phyloP scores from a whole-genome alignment of 176 grass and related monocot genomes.

The Hyparrhenia diplandra region DNA sequence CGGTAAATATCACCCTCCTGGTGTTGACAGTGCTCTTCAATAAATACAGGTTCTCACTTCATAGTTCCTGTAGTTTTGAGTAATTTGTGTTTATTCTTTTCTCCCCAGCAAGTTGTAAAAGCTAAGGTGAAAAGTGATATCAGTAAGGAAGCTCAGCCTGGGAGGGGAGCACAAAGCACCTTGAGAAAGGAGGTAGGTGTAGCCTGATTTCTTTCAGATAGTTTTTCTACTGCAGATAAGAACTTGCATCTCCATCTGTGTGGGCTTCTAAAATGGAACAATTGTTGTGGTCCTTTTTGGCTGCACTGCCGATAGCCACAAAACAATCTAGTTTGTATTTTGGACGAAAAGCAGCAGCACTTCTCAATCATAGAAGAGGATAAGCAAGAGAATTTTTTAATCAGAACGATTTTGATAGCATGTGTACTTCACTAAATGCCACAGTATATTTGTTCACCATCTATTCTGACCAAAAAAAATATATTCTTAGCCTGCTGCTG shows the following conservation, averaged over 20 bases:
- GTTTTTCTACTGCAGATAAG: neutral
- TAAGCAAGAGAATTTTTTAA: neutral
- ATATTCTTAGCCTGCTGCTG: neutral
- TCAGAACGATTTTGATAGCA: neutral
- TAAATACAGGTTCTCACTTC: neutral
- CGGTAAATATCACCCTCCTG: conserved; percentile 22
- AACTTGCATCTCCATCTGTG: conserved; percentile 1
- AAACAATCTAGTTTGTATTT: neutral
- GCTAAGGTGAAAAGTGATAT: conserved; percentile 30
- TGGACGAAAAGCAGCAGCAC: neutral
- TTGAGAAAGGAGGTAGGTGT: conserved; percentile 82
- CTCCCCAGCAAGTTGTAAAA: conserved; percentile 50
- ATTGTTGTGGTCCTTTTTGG: neutral
- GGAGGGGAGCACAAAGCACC: conserved; percentile 46
- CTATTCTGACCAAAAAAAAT: neutral
- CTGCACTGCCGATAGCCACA: neutral
- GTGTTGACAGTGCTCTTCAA: neutral
- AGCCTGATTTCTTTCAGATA: neutral
- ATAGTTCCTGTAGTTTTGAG: conserved; percentile 7
- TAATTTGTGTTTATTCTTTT: conserved; percentile 31
- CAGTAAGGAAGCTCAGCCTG: conserved; percentile 33
- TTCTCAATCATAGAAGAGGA: neutral
- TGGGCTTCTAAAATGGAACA: neutral
- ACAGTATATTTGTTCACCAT: neutral
- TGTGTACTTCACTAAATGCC: neutral